These are phyloP conservation scores for Crocinoboletus sp. DNA, from an alignment of 1,284 basidiomycete genomes.

Conservation along the genomic window DNA sequence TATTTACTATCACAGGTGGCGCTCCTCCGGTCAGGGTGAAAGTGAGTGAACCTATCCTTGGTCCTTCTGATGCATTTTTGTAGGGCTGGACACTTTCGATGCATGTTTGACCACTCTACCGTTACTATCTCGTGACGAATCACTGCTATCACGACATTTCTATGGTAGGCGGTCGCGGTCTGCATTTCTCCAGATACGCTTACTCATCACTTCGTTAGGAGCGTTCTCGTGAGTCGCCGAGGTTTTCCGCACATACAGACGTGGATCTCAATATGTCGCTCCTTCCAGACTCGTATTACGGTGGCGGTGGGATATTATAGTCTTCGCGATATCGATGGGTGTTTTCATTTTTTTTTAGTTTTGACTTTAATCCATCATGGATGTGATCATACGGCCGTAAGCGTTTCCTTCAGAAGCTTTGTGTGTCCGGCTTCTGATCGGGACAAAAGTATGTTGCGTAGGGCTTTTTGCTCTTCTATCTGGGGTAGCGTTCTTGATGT, in stretches of 20 bases:
- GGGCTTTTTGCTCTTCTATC: constrained; percentile 15
- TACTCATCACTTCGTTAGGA: constrained; percentile 29
- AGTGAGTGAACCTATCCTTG: too few species aligned
- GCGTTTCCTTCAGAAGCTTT: background rate
- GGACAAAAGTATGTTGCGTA: constrained; percentile 38
- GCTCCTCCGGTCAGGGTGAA: constrained; percentile 20
- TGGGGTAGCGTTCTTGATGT: background rate
- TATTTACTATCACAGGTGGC: constrained; percentile 40
- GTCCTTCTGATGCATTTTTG: background rate
- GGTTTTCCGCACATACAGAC: background rate
- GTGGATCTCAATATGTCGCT: background rate
- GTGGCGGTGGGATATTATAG: constrained; percentile 36
- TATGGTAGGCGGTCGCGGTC: constrained; percentile 38
- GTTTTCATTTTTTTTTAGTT: background rate
- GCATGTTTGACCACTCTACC: constrained; percentile 45
- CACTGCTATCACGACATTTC: constrained; percentile 39
- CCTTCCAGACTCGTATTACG: constrained; percentile 40
- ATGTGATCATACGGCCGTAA: constrained; percentile 41
- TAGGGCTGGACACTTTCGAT: constrained; percentile 50
- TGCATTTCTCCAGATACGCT: too few species aligned
- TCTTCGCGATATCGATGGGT: too few species aligned
- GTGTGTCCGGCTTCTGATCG: background rate
- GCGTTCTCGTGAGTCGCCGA: constrained; percentile 31
- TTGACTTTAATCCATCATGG: constrained; percentile 35
- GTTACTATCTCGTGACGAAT: constrained; percentile 50